Conservation (phyloP, 257 asterid species). For the Lantana camara region DNA sequence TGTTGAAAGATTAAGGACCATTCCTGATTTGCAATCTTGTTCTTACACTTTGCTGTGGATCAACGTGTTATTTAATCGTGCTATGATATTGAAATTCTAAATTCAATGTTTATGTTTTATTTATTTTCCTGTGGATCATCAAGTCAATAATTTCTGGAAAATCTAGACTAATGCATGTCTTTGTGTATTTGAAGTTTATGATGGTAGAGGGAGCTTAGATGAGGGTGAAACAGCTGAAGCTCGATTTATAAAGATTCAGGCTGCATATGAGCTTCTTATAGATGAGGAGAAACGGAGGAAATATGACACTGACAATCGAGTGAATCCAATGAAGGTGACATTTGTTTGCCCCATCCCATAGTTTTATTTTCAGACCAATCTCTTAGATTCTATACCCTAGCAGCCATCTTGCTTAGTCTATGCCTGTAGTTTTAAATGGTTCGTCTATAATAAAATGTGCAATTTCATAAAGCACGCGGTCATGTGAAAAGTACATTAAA, state of each 20-base stretch:
- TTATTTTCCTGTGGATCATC: not conserved
- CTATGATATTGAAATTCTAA: too few relatives aligned
- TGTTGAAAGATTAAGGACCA: conserved; percentile 14
- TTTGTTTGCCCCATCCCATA: conserved; percentile 15
- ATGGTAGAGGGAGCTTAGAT: conserved; percentile 90
- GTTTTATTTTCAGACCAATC: conserved; percentile 12
- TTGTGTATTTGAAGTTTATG: conserved; percentile 57
- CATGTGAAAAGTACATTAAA: not conserved
- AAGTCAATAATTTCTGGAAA: not conserved
- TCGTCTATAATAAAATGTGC: not conserved
- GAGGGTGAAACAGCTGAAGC: conserved; percentile 98
- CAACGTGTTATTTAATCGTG: too few relatives aligned
- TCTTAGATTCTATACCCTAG: not conserved
- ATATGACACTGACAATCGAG: conserved; percentile 75
- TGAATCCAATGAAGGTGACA: conserved; percentile 89
- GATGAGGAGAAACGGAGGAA: conserved; percentile 74
- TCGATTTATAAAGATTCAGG: conserved; percentile 95
- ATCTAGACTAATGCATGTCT: conserved; percentile 30
- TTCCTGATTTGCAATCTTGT: not conserved
- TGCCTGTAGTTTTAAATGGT: not conserved
- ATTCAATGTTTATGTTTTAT: too few relatives aligned
- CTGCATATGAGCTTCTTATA: conserved; percentile 91
- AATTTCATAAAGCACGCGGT: conserved; percentile 5
- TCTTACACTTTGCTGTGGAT: too few relatives aligned
- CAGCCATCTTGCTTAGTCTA: not conserved